phyloP scores from a whole-genome alignment of 257 asterid species.

The Galeopsis tetrahit region DNA sequence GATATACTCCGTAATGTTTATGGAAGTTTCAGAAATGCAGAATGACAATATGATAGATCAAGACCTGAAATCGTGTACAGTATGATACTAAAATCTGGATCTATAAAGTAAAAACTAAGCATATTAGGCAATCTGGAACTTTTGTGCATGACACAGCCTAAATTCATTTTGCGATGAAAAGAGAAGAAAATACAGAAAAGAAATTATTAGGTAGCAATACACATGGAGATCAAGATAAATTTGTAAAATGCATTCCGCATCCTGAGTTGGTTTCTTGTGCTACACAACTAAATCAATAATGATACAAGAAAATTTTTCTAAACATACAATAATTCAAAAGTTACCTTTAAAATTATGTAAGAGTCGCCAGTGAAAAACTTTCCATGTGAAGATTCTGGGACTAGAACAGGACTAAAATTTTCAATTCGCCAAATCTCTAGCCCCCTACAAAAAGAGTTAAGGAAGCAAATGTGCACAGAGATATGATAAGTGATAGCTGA shows the following conservation, averaged over 20 bases:
- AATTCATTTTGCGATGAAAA: not conserved
- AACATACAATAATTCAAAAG: not conserved
- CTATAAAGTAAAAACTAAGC: not conserved
- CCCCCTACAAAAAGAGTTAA: slow-evolving; percentile 57
- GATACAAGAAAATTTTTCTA: not conserved
- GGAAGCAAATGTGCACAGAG: slow-evolving; percentile 36
- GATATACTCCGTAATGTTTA: not conserved
- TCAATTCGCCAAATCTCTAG: slow-evolving; percentile 86
- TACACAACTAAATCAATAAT: slow-evolving; percentile 5
- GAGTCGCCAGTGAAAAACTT: slow-evolving; percentile 82
- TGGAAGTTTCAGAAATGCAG: slow-evolving; percentile 3
- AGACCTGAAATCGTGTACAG: not conserved
- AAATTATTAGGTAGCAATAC: too few relatives aligned
- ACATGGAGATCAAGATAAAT: not conserved
- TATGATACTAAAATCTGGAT: not conserved
- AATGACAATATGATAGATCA: slow-evolving; percentile 3
- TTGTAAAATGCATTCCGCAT: not conserved
- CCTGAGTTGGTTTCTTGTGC: slow-evolving; percentile 17
- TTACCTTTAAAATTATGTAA: slow-evolving; percentile 76
- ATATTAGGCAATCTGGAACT: slow-evolving; percentile 4
- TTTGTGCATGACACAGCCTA: not conserved
- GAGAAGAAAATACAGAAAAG: not conserved
- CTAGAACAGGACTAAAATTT: slow-evolving; percentile 61
- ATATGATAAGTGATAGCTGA: not conserved
- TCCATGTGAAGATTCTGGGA: slow-evolving; percentile 66